Evolutionary conservation across 2,329 filamentous ascomycete species (phyloP), one percentile per base, ranked within the genome.

Genomic region (Sporothrix pseudoabietina): DNA sequence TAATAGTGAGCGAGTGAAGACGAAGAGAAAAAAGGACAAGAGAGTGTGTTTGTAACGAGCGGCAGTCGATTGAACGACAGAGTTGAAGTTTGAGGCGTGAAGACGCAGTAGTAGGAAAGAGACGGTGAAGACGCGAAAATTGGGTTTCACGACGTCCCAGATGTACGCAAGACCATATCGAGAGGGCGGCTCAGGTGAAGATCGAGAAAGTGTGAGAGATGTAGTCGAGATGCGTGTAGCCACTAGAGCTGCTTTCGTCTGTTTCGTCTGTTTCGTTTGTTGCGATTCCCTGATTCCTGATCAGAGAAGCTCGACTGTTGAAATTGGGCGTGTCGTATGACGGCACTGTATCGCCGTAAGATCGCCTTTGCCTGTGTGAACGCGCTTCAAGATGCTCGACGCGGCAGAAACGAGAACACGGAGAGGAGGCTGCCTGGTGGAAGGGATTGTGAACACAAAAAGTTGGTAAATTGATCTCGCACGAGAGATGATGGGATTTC

Each of bases 111-210:
- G 68, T 16, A 44, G 54, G 12, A 44, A 44, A 44, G 41, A 44
- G 41, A 44, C 41, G 41, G 41, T 44, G 6, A 44, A 69, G 69
- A 66, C 39, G 72, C 22, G 47, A 69, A 22, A 41, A 39, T 57
- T 41, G 47, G 22, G 57, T 66, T 71, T 73, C 68, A 73, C 72
- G 72, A 59, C 68, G 72, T 57, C 68, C 32, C 35, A 39, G 66
- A 39, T 49, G 54, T 54, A 66, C 54, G 59, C 55, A 74, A 71
- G 32, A 74, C 35, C 73, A 74, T 74, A 69, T 71, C 72, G 71
- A 61, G 59, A 49, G 19, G 57, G 35, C 69, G 69, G 65, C 72
- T 49, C 59, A 71, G 70, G 61, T 47, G 14, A 35, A 14, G 41
- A 3, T 68, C 2, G 44, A 68, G 26, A 26, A 12, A 5, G n/a